Evolutionary conservation across 2,329 filamentous ascomycete species (phyloP), one percentile per base, ranked within the genome.

Genomic region (Fonsecaea monophora): DNA sequence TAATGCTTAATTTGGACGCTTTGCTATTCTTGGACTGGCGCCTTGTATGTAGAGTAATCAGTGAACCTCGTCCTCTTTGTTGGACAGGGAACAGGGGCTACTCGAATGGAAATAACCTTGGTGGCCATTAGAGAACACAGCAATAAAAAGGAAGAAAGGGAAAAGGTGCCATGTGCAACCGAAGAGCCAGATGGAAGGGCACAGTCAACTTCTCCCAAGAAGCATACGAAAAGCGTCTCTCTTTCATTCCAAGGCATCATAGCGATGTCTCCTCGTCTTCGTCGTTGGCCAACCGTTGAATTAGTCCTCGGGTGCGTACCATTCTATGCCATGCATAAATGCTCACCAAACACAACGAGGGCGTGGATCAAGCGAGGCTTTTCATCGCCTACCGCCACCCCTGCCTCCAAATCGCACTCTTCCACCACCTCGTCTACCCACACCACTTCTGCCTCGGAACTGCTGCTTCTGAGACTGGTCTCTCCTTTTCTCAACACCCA

Each of bases 401-500:
- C 64, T 37, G 12, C 64, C 60, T 10, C 57, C 30, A 61, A 66
- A 67, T 53, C 57, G 70, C 15, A 66, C 69, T 38, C 65, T 62
- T 25, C 67, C 65, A 18, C 65, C 54, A 42, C 60, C 45, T 12
- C 34, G 55, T 57, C 68, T 67, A 5, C 65, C 67, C 10, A 64
- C 68, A 50, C 70, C 69, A 37, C 50, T 60, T 38, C 70, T 65
- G 35, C 64, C 62, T 32, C 70, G 57, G 32, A 70, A 68, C 45
- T 65, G 68, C 55, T 68, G 68, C 32, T 38, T 45, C 53, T 60
- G 50, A 32, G 34, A 30, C 32, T 38, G 37, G 25, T 63, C 55
- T 50, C 56, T 63, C 13, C 54, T 65, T 69, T 74, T 73, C 55
- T 72, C 72, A 6, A 63, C 65, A n/a, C 70, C 69, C 18, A 73